phyloP scores from a whole-genome alignment of 441 rosid genomes.

The Manihot esculenta region DNA sequence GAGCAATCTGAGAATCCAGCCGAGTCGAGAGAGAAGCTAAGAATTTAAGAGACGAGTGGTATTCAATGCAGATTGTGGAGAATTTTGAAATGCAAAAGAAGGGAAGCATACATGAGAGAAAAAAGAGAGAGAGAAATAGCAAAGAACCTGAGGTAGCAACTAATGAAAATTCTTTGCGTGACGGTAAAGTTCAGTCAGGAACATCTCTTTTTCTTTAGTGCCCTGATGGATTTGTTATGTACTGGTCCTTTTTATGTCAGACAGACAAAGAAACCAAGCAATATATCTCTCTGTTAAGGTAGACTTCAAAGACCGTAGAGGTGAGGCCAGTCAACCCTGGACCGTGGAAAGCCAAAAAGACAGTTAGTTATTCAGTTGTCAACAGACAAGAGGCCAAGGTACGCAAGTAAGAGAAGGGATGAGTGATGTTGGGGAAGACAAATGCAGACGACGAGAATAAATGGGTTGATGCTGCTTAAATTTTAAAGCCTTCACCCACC shows the following conservation, averaged over 20 bases:
- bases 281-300: background rate
- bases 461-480: too few species aligned
- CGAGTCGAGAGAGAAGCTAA: background rate
- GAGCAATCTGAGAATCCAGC: background rate
- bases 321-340: background rate
- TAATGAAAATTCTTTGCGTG: background rate
- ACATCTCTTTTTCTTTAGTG: background rate
- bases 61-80: background rate
- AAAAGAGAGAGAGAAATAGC: background rate
- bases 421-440: too few species aligned
- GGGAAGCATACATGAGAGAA: background rate
- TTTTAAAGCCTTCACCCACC: background rate
- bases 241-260: background rate
- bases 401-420: too few species aligned
- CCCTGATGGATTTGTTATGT: background rate
- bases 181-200: background rate
- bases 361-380: background rate
- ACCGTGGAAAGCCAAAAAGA: background rate
- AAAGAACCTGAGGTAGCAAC: constrained; percentile 3
- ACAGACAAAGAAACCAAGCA: background rate
- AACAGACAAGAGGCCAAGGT: too few species aligned
- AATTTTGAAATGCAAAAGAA: background rate
- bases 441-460: too few species aligned
- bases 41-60: too few species aligned
- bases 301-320: too few species aligned